Conservation (phyloP, 2,329 filamentous ascomycete genomes). For the Clonostachys byssicola region DNA sequence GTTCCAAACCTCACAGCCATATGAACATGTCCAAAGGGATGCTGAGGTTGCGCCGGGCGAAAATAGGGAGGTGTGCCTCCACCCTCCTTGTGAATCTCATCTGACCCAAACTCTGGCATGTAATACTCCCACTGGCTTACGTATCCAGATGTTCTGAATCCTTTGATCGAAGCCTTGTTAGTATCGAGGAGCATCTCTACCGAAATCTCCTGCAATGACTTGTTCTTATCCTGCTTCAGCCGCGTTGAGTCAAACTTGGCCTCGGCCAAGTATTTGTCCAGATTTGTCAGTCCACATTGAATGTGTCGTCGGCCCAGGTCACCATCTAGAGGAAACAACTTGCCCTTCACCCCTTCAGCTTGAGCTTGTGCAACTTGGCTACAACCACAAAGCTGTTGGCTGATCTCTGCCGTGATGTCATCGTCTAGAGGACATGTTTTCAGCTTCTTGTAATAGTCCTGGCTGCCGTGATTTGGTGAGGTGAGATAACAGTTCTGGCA, state of each 20-base stretch:
- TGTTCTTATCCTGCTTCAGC: background rate
- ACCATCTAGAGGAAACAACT: too few species aligned
- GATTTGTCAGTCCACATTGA: conserved; percentile 7
- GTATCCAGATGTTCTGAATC: conserved; percentile 6
- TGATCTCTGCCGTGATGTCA: conserved; percentile 13
- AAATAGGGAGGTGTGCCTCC: conserved; percentile 15
- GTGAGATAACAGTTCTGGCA: too few species aligned
- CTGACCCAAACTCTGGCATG: too few species aligned
- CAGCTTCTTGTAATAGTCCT: too few species aligned
- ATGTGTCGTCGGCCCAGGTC: background rate
- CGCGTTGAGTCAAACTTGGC: conserved; percentile 12
- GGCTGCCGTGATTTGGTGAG: too few species aligned
- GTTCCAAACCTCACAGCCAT: conserved; percentile 33
- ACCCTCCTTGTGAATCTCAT: too few species aligned
- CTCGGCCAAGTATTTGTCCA: conserved; percentile 12
- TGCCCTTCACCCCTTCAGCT: too few species aligned
- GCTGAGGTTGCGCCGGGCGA: conserved; percentile 17
- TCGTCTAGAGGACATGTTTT: conserved; percentile 6
- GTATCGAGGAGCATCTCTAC: background rate
- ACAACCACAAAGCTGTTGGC: conserved; percentile 18
- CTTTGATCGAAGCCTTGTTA: background rate
- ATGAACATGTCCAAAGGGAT: conserved; percentile 31
- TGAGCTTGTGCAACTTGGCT: too few species aligned
- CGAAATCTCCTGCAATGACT: background rate
- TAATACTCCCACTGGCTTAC: conserved; percentile 6